Conservation (phyloP, 176 grass and related monocot species). For the Aegilops tauschii region DNA sequence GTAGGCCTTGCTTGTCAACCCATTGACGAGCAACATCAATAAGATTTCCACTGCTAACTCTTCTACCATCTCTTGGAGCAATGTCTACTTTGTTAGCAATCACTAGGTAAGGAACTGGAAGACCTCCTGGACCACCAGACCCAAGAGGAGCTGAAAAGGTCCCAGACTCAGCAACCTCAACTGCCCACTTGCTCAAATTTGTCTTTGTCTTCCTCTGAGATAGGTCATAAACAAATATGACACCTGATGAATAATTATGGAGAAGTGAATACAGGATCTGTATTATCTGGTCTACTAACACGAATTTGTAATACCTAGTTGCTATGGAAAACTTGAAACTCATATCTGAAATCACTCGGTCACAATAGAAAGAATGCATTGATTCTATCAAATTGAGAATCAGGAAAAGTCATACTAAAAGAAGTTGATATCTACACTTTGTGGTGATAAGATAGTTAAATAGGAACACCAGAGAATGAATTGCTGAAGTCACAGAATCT, state of each 20-base stretch:
- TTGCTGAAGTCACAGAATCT: neutral
- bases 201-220: slow-evolving; percentile 92
- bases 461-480: neutral
- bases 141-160: slow-evolving; percentile 90
- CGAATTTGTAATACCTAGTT: too few relatives aligned
- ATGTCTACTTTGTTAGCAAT: slow-evolving; percentile 96
- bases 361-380: neutral
- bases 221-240: slow-evolving; percentile 98
- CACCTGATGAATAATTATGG: slow-evolving; percentile 64
- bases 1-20: slow-evolving; percentile 95
- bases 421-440: neutral
- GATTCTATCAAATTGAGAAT: slow-evolving; percentile 16
- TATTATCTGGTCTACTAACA: neutral
- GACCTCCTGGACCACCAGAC: slow-evolving; percentile 90
- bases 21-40: slow-evolving; percentile 96
- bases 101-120: slow-evolving; percentile 94
- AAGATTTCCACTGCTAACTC: slow-evolving; percentile 98
- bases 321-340: too few relatives aligned
- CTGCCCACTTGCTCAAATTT: slow-evolving; percentile 87
- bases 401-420: neutral
- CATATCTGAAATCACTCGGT: neutral
- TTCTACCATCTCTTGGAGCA: slow-evolving; percentile 70
- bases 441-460: neutral
- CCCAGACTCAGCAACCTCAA: slow-evolving; percentile 75
- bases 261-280: slow-evolving; percentile 30